A percentile compares a stretch with the other conserved stretches of the same genome.
These are phyloP conservation scores for Pulveroboletus sp. DNA, from an alignment of 768 basidiomycete species.

Conservation along the genomic window DNA sequence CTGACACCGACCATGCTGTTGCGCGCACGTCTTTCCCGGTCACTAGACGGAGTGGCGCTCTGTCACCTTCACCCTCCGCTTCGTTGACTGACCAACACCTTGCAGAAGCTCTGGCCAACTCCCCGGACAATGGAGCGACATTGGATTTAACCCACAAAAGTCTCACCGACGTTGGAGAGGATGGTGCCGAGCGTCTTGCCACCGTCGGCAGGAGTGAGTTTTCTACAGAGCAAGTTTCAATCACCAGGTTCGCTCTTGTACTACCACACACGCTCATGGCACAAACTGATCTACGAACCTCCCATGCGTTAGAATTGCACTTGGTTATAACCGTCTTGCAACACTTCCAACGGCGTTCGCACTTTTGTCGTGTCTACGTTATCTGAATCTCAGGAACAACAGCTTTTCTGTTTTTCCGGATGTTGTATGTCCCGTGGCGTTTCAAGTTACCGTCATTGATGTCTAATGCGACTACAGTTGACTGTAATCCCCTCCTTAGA, in stretches of 20 bases:
- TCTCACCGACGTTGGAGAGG: slow-evolving; percentile 69
- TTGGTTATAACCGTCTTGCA: slow-evolving; percentile 79
- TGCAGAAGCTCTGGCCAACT: slow-evolving; percentile 57
- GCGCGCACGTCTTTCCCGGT: slow-evolving; percentile 27
- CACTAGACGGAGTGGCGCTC: slow-evolving; percentile 22
- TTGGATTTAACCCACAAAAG: slow-evolving; percentile 79
- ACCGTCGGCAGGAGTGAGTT: slow-evolving; percentile 46
- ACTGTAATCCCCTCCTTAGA: slow-evolving; percentile 83
- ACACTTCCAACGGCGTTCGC: slow-evolving; percentile 73
- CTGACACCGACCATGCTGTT: slow-evolving; percentile 28
- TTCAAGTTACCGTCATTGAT: neutral
- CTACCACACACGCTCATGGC: slow-evolving; percentile 5
- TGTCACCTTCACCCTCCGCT: slow-evolving; percentile 31
- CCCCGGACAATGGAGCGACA: slow-evolving; percentile 75
- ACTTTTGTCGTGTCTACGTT: slow-evolving; percentile 67
- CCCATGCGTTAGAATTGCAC: slow-evolving; percentile 58
- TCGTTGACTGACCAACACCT: slow-evolving; percentile 56
- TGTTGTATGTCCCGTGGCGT: slow-evolving; percentile 54
- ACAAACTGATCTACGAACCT: slow-evolving; percentile 4
- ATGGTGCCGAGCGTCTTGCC: slow-evolving; percentile 74
- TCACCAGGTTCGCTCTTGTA: slow-evolving; percentile 51
- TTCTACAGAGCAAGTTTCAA: slow-evolving; percentile 44
- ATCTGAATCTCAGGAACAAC: slow-evolving; percentile 86
- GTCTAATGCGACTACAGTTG: slow-evolving; percentile 45
- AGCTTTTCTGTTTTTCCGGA: slow-evolving; percentile 77